Evolutionary conservation across 768 basidiomycete genomes (phyloP).

Genomic region (Hypholoma fasciculare): DNA sequence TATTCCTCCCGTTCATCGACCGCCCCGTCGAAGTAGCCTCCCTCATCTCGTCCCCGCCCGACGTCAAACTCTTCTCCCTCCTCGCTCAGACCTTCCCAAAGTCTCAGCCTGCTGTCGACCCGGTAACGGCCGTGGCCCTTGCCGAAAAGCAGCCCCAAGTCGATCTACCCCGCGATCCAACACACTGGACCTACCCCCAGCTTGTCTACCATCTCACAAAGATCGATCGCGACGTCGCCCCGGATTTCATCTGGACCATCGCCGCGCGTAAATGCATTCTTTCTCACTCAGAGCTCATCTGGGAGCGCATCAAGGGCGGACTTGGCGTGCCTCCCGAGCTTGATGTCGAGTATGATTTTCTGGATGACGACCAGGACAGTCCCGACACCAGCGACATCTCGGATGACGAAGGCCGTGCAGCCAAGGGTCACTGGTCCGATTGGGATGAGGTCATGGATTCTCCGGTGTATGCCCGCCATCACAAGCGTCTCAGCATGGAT

Average conservation of each 20-base stretch:
- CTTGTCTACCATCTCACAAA: conserved; percentile 69
- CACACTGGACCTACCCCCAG: conserved; percentile 71
- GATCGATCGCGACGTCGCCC: conserved; percentile 58
- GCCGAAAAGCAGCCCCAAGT: conserved; percentile 19
- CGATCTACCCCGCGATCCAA: conserved; percentile 52
- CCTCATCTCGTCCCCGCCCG: conserved; percentile 65
- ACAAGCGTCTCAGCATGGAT: conserved; percentile 22
- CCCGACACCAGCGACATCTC: conserved; percentile 41
- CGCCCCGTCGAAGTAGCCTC: conserved; percentile 73
- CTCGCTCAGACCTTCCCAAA: conserved; percentile 69
- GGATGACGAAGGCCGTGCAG: conserved; percentile 39
- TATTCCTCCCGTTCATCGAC: conserved; percentile 86
- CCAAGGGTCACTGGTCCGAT: conserved; percentile 33
- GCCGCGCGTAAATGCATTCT: conserved; percentile 76
- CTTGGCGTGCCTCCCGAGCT: conserved; percentile 87
- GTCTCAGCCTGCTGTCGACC: conserved; percentile 8
- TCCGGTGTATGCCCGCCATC: conserved; percentile 29
- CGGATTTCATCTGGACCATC: conserved; percentile 74
- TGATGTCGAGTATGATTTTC: conserved; percentile 55
- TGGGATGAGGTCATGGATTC: conserved; percentile 49
- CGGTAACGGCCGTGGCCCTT: conserved; percentile 20
- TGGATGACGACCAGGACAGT: conserved; percentile 23
- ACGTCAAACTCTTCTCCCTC: conserved; percentile 69
- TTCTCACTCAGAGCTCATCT: conserved; percentile 79
- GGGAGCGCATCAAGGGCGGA: conserved; percentile 88